Conservation (phyloP, 441 rosid genomes). For the Pelargonium myrrhifolium region DNA sequence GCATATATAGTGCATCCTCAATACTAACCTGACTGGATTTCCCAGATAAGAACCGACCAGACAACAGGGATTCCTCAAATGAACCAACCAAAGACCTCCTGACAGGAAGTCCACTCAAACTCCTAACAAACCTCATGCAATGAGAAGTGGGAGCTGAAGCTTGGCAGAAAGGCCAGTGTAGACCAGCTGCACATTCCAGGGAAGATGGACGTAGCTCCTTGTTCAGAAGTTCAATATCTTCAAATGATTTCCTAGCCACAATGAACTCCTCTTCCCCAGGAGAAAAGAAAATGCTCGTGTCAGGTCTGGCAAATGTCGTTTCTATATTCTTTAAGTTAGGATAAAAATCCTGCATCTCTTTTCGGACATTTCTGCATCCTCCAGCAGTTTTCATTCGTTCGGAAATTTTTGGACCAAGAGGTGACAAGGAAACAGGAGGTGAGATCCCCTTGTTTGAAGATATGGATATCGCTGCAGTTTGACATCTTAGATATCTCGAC, state of each 20-base stretch:
- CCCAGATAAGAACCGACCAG: slow-evolving; percentile 74
- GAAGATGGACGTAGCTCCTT: slow-evolving; percentile 54
- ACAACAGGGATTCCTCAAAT: slow-evolving; percentile 85
- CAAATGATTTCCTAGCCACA: slow-evolving; percentile 42
- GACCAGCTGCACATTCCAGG: slow-evolving; percentile 40
- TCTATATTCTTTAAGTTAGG: slow-evolving; percentile 34
- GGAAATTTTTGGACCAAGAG: slow-evolving; percentile 71
- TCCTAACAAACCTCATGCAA: slow-evolving; percentile 44
- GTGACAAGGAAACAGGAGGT: slow-evolving; percentile 68
- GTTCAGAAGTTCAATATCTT: slow-evolving; percentile 40
- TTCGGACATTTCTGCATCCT: slow-evolving; percentile 30
- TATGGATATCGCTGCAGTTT: slow-evolving; percentile 38
- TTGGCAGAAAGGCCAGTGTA: slow-evolving; percentile 30
- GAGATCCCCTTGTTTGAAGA: slow-evolving; percentile 31
- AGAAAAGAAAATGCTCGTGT: slow-evolving; percentile 26
- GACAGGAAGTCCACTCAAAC: slow-evolving; percentile 68
- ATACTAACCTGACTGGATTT: slow-evolving; percentile 52
- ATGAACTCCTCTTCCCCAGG: slow-evolving; percentile 36
- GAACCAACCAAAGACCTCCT: slow-evolving; percentile 94
- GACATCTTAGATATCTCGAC: slow-evolving; percentile 32
- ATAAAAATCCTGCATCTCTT: slow-evolving; percentile 28
- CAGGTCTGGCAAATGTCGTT: slow-evolving; percentile 31
- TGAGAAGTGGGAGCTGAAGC: slow-evolving; percentile 46
- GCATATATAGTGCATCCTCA: slow-evolving; percentile 2
- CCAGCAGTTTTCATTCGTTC: slow-evolving; percentile 42